Base-by-base conservation (phyloP, 1,139 yeast species). In the Petasospora rhodanensis region DNA sequence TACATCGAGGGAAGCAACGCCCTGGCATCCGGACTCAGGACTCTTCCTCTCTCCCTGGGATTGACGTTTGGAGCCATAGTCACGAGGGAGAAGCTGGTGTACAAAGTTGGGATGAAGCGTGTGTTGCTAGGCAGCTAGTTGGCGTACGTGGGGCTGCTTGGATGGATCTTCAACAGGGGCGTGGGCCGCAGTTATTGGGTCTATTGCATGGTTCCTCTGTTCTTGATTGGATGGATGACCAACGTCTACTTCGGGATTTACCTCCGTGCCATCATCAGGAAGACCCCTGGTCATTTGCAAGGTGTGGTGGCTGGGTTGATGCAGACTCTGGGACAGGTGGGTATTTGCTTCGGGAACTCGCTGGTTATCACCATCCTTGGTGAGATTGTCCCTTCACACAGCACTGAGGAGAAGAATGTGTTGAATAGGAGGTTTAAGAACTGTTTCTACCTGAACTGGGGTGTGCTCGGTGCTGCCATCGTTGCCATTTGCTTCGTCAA, bases 241-340 rank as follows among this genome's bases (percentile, higher is more conserved):
- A 46, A 45, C 19, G 6, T 28, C 7, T 38, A 26, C 19, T 38
- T 25, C 18, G 21, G 32, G 2, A 17, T 38, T 11, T 41, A 40
- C 31, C 28, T 39, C 40, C 28, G 35, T 28, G 45, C 51, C 6
- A 39, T 56, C 10, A 40, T 57, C 24, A 43, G 49, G 1, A 37
- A 37, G 9, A 54, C 62, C 5, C 63, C 64, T 4, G 25, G 42
- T 4, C 56, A 56, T 28, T 39, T 55, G 15, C 61, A 58, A 24
- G 61, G 62, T 11, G 49, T 46, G 18, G 58, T 59, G 4, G 43
- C 54, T 11, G 64, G 60, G 6, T 45, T 59, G 13, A 46, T 50
- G 22, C 54, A 51, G 31, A 54, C 61, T 0, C 30, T 43, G 17
- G 49, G 51, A 1, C 62, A 58, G 33, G 34, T 55, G 11, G 55